Evolutionary conservation across 2,329 filamentous ascomycete genomes (phyloP), one percentile per base, ranked within the genome.

Genomic region (Trichoderma hamatum): DNA sequence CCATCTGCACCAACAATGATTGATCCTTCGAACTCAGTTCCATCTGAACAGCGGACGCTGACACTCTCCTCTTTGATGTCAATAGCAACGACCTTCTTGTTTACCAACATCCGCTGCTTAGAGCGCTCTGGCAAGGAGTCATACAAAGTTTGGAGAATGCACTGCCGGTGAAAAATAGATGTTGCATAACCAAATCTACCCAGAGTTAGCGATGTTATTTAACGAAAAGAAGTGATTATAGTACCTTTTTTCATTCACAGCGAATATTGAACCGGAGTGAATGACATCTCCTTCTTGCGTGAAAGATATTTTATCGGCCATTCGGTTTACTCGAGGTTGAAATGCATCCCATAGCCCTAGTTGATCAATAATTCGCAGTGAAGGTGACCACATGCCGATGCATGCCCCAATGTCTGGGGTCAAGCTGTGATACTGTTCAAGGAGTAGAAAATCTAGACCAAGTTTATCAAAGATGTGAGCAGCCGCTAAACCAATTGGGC

Each of bases 1-100:
- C 82, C 82, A 69, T 84, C 82, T 11, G 80, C 80, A 7, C 81
- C 82, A 26, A 82, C 73, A 9, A 81, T 65, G 21, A 84, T 72
- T 69, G 79, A 74, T 0, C 78, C 81, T 0, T 70, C 28, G 68
- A 78, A 77, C 1, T 72, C 61, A 0, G 73, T 72, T 5, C 80
- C 80, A 67, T 82, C 79, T 3, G 71, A 72, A 46, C 77, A 78
- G 10, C 69, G 70, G 9, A 80, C 77, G 2, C 65, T 70, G 1
- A 79, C 77, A 2, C 74, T 75, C 16, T 73, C 66, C 10, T 69
- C 58, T 2, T 69, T 70, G 19, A 73, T 64, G 13, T 71, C 65
- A 70, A 74, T 73, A 16, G 70, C 69, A 28, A 71, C 62, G 3
- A 79, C 69, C 34, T 73, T 73, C 62, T 75, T 76, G 19, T 62